Evolutionary conservation across 345 rosid species (phyloP), one percentile per base, ranked within the genome.

Genomic region (Brassica carinata): DNA sequence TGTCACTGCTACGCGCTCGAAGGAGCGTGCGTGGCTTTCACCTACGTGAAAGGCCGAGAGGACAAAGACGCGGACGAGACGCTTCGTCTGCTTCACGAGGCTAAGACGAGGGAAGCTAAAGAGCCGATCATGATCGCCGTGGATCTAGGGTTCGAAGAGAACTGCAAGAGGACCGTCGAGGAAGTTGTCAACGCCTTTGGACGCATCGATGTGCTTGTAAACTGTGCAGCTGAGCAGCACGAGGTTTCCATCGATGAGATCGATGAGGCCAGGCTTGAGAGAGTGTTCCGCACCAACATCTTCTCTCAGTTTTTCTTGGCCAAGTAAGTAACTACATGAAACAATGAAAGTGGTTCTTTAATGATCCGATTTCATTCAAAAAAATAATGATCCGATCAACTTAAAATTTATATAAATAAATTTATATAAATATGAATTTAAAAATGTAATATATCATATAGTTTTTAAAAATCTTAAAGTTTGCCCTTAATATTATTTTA

Each of bases 1-100:
- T 75, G 86, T 68, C 77, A 84, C 73, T 77, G 69, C 61, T 92
- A 83, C 9, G 92, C 80, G 0, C 64, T 67, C 13, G 96, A 92
- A 40, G 96, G 98, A 1, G 96, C 94, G 7, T 87, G 86, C 0
- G 92, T 92, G 18, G 98, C 91, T 4, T 89, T 94, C 86, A 92
- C 98, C 0, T 88, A 88, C 51, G 89, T 90, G 11, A 91, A 87
- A 75, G 73, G 75, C 15, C 85, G 78, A 19, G 96, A 92, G 70
- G 97, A 92, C 68, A 94, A 82, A 78, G 98, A 92, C 18, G 93
- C 97, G 0, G 71, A 74, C 0, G 93, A 90, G n/a, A 87, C 91
- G 0, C 85, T 90, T 1, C 68, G 82, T 38, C 81, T 89, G 67
- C 77, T 90, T 10, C 84, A 66, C 48, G 81, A 85, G 38, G 82